phyloP scores from a whole-genome alignment of 1,284 basidiomycete species.

The Leccinum variabile region DNA sequence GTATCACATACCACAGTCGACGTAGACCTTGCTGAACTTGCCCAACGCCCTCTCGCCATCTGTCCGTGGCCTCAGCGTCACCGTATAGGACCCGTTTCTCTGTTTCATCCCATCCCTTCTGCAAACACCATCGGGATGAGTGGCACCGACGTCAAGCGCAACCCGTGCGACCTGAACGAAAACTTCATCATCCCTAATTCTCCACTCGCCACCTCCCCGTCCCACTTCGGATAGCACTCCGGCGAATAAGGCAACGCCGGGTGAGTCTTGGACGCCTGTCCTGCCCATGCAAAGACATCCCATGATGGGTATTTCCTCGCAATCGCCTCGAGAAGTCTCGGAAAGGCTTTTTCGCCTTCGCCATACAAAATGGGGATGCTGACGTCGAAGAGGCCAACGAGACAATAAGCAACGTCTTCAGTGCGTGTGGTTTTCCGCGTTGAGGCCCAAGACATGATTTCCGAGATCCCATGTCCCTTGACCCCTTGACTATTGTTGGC shows the following conservation, averaged over 20 bases:
- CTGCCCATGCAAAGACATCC: background rate
- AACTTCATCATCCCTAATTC: conserved; percentile 19
- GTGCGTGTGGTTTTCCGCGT: conserved; percentile 22
- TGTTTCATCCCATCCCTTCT: background rate
- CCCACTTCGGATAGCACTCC: conserved; percentile 20
- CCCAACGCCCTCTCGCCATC: conserved; percentile 1
- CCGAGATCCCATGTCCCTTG: conserved; percentile 17
- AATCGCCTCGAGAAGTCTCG: conserved; percentile 21
- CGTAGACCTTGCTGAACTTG: conserved; percentile 14
- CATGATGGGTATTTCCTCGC: conserved; percentile 9
- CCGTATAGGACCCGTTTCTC: conserved; percentile 7
- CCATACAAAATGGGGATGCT: conserved; percentile 21
- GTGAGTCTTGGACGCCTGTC: background rate
- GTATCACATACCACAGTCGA: conserved; percentile 15
- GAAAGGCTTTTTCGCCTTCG: conserved; percentile 28
- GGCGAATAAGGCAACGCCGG: conserved; percentile 6
- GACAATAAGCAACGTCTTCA: conserved; percentile 27
- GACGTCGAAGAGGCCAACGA: conserved; percentile 24
- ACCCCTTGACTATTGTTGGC: conserved; percentile 25
- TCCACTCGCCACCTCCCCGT: conserved; percentile 9
- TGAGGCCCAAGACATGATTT: conserved; percentile 33
- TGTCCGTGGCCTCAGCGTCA: conserved; percentile 12
- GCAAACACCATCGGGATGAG: conserved; percentile 23
- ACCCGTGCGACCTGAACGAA: conserved; percentile 13
- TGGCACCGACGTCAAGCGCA: conserved; percentile 24